Evolutionary conservation across 345 rosid genomes (phyloP), one percentile per base, ranked within the genome.

Genomic region (Reutealis trisperma): DNA sequence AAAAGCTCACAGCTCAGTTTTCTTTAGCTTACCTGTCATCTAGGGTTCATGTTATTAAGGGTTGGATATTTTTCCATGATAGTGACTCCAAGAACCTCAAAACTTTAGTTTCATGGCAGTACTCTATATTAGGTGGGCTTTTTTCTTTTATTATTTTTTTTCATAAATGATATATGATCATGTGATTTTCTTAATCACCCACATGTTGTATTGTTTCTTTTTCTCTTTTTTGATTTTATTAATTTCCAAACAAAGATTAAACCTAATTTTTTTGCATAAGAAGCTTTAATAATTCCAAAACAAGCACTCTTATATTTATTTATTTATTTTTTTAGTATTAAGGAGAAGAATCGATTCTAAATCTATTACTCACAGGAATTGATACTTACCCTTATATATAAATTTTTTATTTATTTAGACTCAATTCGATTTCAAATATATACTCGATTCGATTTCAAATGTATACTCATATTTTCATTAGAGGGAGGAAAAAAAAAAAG

Each of bases 1-100:
- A 72, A 61, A 82, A 79, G 34, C 49, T 83, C 79, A 84, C 91
- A 86, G 79, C 83, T 86, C 78, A 82, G 85, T 6, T 66, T 41
- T 41, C 16, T 68, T 71, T 67, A 47, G 77, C 71, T 79, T 67
- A 69, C 72, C 77, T 79, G 82, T 75, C 73, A 49, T 68, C 55
- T 72, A 63, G 78, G 78, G 71, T 75, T 75, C 79, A 47, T 63
- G 30, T 18, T 13, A n/a, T 45, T 66, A 66, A 51, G 54, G 65
- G 62, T 54, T 78, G 70, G 44, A 79, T 77, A 84, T 87, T 83
- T 79, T 81, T 41, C 51, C 60, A 49, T 70, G 75, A 77, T 5
- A 37, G 41, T 37, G 41, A 37, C 41, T 37, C 41, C 4, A 77
- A 79, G 72, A 77, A 77, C 80, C 59, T 74, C 44, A 55, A 67